These are phyloP conservation scores for Begonia masoniana DNA, from an alignment of 306 rosid genomes.

Conservation along the genomic window DNA sequence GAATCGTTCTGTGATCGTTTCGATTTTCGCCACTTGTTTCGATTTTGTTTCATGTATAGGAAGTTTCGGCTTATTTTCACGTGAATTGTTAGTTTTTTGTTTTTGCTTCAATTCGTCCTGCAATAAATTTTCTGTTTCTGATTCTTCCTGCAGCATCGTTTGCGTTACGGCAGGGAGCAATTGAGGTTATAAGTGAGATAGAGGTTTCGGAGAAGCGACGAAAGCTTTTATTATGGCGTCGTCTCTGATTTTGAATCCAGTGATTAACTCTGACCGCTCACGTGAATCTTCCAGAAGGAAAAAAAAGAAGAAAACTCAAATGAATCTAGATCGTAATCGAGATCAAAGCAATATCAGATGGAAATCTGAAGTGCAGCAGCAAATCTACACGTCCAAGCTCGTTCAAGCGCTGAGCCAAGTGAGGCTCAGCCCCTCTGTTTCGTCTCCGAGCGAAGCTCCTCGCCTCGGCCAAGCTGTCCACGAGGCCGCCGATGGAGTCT, in stretches of 20 bases:
- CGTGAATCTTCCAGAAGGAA: constrained; percentile 38
- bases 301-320: constrained; percentile 46
- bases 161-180: no score
- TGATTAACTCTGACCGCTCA: constrained; percentile 31
- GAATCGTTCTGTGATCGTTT: no score
- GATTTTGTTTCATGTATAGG: no score
- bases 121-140: no score
- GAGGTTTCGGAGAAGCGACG: no score
- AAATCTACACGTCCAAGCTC: constrained; percentile 60
- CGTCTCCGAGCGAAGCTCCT: constrained; percentile 15
- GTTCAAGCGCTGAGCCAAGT: constrained; percentile 51
- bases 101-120: no score
- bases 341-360: constrained; percentile 32
- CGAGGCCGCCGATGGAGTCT: constrained; percentile 70
- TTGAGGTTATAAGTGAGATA: no score
- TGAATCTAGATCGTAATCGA: constrained; percentile 17
- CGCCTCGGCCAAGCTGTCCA: constrained; percentile 56
- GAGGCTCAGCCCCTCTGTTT: constrained; percentile 12
- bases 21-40: no score
- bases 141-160: no score
- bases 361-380: constrained; percentile 70
- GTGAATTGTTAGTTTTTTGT: no score
- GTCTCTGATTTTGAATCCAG: constrained; percentile 35
- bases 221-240: constrained; percentile 29
- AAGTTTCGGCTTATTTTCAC: no score